Evolutionary conservation across 768 basidiomycete species (phyloP), one percentile per base, ranked within the genome.

Genomic region (Mycena floridula): DNA sequence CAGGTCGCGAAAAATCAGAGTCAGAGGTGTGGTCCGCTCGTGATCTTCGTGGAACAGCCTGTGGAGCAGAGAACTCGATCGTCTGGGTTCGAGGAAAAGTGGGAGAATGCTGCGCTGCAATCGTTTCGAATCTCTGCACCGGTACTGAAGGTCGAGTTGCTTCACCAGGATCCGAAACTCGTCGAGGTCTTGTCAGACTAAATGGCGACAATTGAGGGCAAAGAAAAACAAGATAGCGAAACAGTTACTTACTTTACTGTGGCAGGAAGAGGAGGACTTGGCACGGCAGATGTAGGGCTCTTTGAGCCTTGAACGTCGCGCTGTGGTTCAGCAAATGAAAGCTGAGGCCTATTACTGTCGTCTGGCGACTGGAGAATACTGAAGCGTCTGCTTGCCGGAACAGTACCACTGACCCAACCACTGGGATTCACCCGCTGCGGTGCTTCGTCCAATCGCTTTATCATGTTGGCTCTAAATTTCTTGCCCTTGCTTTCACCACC

Each of bases 341-440:
- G n/a, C n/a, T n/a, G n/a, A n/a, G n/a, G n/a, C n/a, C n/a, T n/a
- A n/a, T n/a, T n/a, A n/a, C n/a, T n/a, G n/a, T n/a, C n/a, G n/a
- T n/a, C n/a, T n/a, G n/a, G n/a, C n/a, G n/a, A n/a, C n/a, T n/a
- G n/a, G n/a, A n/a, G n/a, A n/a, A n/a, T n/a, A n/a, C n/a, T n/a
- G n/a, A n/a, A n/a, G n/a, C n/a, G n/a, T n/a, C n/a, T n/a, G n/a
- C n/a, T n/a, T n/a, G n/a, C n/a, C n/a, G n/a, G n/a, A n/a, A n/a
- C n/a, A n/a, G n/a, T n/a, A n/a, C n/a, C n/a, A n/a, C 72, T 78
- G 20, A 88, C 71, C 75, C 72, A 78, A 5, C 88, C 87, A 51
- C 77, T 89, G 3, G 88, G 88, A 55, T 89, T 74, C 21, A 90
- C 69, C 2, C 74, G 77, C 56, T 77, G 79, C 5, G 83, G 85